Conservation (phyloP, 768 basidiomycete genomes). For the Serendipita sp. region DNA sequence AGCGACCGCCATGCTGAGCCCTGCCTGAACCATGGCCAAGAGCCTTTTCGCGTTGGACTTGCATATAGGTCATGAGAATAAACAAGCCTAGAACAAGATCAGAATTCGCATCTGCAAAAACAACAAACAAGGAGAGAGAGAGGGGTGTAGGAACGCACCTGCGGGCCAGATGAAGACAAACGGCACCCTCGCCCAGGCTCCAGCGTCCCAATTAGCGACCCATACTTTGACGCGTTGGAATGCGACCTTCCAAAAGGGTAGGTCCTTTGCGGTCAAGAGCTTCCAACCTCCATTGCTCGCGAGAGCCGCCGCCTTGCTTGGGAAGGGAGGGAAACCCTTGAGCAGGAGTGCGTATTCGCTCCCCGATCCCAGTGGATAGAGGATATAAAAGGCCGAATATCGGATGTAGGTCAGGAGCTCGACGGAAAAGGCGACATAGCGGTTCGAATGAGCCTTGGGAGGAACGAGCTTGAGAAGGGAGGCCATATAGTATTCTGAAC, state of each 20-base stretch:
- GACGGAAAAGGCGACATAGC: neutral
- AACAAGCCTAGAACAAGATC: neutral
- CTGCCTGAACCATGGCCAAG: slow-evolving; percentile 21
- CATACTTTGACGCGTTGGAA: slow-evolving; percentile 6
- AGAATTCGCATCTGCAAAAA: too few species aligned
- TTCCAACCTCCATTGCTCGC: neutral
- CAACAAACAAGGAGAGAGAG: too few species aligned
- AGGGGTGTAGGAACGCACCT: too few species aligned
- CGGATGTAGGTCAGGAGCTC: slow-evolving; percentile 46
- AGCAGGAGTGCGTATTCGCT: slow-evolving; percentile 72
- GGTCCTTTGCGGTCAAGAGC: neutral
- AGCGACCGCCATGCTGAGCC: neutral
- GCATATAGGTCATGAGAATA: slow-evolving; percentile 29
- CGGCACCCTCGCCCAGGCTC: slow-evolving; percentile 4
- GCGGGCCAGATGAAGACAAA: slow-evolving; percentile 3
- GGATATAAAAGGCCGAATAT: slow-evolving; percentile 83
- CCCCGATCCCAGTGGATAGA: slow-evolving; percentile 87
- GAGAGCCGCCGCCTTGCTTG: slow-evolving; percentile 18
- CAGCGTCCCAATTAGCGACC: neutral
- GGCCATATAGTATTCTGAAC: slow-evolving; percentile 76
- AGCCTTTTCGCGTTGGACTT: slow-evolving; percentile 38
- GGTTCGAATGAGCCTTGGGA: slow-evolving; percentile 3
- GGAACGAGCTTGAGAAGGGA: slow-evolving; percentile 42
- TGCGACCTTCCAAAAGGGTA: slow-evolving; percentile 8
- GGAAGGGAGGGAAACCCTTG: slow-evolving; percentile 46